These are phyloP conservation scores for Pueraria montana DNA, from an alignment of 306 rosid genomes.

Conservation along the genomic window DNA sequence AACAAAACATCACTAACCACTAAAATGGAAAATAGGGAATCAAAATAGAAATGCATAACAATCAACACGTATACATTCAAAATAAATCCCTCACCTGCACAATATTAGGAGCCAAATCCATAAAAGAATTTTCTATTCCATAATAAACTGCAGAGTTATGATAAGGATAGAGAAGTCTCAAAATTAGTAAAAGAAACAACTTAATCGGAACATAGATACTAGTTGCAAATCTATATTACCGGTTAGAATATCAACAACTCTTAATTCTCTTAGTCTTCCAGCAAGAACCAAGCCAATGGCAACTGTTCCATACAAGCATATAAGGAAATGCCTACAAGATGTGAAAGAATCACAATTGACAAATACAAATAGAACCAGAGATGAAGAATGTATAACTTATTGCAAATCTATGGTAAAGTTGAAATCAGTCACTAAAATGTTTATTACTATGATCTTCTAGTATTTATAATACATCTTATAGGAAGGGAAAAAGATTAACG, in stretches of 20 bases:
- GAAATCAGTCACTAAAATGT: conserved; percentile 38
- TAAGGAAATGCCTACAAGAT: conserved; percentile 86
- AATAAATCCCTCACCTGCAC: conserved; percentile 68
- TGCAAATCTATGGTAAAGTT: conserved; percentile 24
- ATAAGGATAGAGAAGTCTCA: conserved; percentile 37
- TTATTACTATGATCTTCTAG: conserved; percentile 28
- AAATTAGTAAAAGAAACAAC: conserved; percentile 48
- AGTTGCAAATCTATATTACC: conserved; percentile 61
- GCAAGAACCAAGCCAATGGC: conserved; percentile 78
- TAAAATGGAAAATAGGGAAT: conserved; percentile 26
- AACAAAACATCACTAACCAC: conserved; percentile 40
- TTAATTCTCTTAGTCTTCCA: conserved; percentile 78
- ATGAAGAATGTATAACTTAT: conserved; percentile 24
- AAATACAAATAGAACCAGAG: conserved; percentile 39
- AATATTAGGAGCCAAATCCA: conserved; percentile 79
- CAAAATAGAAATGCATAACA: conserved; percentile 17
- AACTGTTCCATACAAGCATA: conserved; percentile 84
- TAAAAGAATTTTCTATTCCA: conserved; percentile 77
- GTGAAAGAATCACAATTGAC: conserved; percentile 49
- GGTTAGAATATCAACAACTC: conserved; percentile 73
- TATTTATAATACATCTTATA: neutral
- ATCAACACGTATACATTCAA: neutral
- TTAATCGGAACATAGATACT: conserved; percentile 11
- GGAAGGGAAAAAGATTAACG: neutral
- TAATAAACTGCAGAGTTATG: conserved; percentile 75